A percentile compares a stretch with the other conserved stretches of the same genome.
These are phyloP conservation scores for Ophiocordyceps australis DNA, from an alignment of 2,329 filamentous ascomycete species.

Conservation along the genomic window DNA sequence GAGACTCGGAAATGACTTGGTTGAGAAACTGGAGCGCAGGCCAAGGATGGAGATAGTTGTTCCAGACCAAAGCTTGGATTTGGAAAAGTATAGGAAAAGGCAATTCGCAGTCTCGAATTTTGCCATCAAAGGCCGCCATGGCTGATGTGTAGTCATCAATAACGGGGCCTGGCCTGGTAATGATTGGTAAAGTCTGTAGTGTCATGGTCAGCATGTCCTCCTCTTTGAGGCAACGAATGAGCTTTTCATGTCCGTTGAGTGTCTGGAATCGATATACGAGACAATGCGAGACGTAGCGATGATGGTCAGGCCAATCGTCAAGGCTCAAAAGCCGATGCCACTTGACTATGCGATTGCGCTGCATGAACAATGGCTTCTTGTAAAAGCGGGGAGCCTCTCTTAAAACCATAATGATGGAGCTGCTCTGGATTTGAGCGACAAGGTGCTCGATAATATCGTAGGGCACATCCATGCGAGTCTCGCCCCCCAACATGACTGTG, in stretches of 20 bases:
- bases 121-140: constrained; percentile 14
- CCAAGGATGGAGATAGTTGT: constrained; percentile 40
- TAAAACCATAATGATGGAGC: constrained; percentile 30
- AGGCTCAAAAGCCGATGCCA: constrained; percentile 14
- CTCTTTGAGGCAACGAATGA: constrained; percentile 6
- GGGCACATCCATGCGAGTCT: constrained; percentile 24
- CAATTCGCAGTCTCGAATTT: constrained; percentile 9
- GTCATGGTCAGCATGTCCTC: constrained; percentile 9
- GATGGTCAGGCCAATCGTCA: constrained; percentile 9
- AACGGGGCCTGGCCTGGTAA: too few species aligned
- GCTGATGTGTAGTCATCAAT: constrained; percentile 6
- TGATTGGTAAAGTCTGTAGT: constrained; percentile 5
- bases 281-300: constrained; percentile 17
- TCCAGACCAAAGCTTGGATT: constrained; percentile 42
- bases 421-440: constrained; percentile 15
- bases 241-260: too few species aligned
- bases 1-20: too few species aligned
- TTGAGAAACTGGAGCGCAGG: constrained; percentile 27
- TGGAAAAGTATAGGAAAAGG: constrained; percentile 41
- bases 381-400: constrained; percentile 30
- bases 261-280: constrained; percentile 20
- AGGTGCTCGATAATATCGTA: constrained; percentile 28
- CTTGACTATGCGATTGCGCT: constrained; percentile 1
- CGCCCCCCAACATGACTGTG: constrained; percentile 14
- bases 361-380: constrained; percentile 3